Evolutionary conservation across 1,284 basidiomycete species (phyloP).

Genomic region (Mycena sp.): DNA sequence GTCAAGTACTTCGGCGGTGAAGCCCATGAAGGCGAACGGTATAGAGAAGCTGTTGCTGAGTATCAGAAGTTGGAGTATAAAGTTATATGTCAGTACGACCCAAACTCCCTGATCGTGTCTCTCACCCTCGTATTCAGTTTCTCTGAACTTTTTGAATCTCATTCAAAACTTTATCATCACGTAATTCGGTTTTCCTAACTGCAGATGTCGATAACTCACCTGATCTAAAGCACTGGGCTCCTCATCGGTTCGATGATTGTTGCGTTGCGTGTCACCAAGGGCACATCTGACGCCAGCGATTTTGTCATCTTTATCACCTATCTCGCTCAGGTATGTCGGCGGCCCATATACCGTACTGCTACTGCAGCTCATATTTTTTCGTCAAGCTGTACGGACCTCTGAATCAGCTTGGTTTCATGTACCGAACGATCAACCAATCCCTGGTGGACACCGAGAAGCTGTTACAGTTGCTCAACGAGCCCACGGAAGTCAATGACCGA

Average conservation of each 20-base stretch:
- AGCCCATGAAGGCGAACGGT: conserved; percentile 81
- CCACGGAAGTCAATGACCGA: conserved; percentile 85
- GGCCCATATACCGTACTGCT: conserved; percentile 12
- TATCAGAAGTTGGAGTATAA: conserved; percentile 83
- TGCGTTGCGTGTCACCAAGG: conserved; percentile 69
- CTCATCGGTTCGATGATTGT: conserved; percentile 85
- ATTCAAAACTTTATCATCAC: conserved; percentile 82
- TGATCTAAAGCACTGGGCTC: conserved; percentile 72
- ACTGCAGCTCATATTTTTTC: conserved; percentile 29
- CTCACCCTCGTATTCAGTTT: conserved; percentile 54
- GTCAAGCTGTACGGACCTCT: conserved; percentile 76
- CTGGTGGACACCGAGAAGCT: conserved; percentile 86
- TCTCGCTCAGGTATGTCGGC: conserved; percentile 71
- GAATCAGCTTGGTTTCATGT: conserved; percentile 80
- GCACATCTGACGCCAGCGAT: conserved; percentile 60
- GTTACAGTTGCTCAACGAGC: conserved; percentile 79
- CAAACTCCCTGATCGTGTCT: conserved; percentile 11
- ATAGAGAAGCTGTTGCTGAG: conserved; percentile 77
- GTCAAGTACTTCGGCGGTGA: conserved; percentile 90
- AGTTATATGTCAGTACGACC: conserved; percentile 68
- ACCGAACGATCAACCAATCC: conserved; percentile 78
- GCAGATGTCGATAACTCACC: conserved; percentile 21
- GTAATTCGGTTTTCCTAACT: not conserved
- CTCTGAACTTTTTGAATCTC: conserved; percentile 79
- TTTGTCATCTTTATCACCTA: conserved; percentile 88